phyloP scores from a whole-genome alignment of 1,284 basidiomycete genomes.

The Schizopora paradoxa region DNA sequence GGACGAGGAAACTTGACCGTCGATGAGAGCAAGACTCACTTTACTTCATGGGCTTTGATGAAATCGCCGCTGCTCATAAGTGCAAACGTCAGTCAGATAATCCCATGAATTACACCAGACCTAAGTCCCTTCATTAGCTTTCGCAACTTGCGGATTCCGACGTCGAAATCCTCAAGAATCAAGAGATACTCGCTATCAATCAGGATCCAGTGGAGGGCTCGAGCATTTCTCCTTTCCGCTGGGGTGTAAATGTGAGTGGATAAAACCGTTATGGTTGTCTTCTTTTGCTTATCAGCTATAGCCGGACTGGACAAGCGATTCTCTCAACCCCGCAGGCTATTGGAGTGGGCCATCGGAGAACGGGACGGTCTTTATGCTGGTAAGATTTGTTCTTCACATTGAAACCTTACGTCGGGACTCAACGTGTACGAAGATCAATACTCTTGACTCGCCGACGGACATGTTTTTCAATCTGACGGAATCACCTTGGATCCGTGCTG shows the following conservation, averaged over 20 bases:
- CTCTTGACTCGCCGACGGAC: constrained; percentile 45
- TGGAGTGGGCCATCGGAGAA: constrained; percentile 48
- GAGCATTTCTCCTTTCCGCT: constrained; percentile 58
- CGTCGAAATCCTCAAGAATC: constrained; percentile 53
- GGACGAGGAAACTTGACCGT: constrained; percentile 52
- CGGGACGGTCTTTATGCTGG: constrained; percentile 51
- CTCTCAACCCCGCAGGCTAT: constrained; percentile 43
- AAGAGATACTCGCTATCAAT: constrained; percentile 62
- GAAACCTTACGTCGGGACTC: neutral
- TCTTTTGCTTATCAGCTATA: constrained; percentile 19
- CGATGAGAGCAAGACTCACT: constrained; percentile 58
- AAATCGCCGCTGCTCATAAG: constrained; percentile 52
- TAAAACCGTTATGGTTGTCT: constrained; percentile 2
- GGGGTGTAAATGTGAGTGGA: constrained; percentile 51
- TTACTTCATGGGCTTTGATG: constrained; percentile 62
- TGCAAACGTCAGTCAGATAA: constrained; percentile 32
- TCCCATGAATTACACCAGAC: constrained; percentile 16
- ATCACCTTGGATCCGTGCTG: constrained; percentile 65
- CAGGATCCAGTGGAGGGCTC: constrained; percentile 61
- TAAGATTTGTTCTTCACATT: constrained; percentile 25
- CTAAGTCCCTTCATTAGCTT: constrained; percentile 34
- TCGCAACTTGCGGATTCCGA: constrained; percentile 41
- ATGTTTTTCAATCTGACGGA: constrained; percentile 63
- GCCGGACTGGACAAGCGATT: constrained; percentile 45
- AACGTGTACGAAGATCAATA: constrained; percentile 37